Conservation (phyloP, 352 stramenopile species). For the Phytophthora chlamydospora region DNA sequence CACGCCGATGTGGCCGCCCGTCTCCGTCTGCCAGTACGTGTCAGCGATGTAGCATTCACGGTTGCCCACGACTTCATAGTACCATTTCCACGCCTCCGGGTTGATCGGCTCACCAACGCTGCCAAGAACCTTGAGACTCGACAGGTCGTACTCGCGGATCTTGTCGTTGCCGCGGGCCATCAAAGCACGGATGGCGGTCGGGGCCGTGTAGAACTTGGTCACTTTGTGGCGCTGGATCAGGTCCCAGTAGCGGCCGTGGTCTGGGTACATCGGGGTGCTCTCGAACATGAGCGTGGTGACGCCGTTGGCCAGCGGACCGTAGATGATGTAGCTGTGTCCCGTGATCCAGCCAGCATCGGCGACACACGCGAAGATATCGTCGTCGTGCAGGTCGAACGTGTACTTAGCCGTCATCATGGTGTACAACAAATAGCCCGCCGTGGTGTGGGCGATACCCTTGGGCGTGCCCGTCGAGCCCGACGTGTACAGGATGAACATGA, state of each 20-base stretch:
- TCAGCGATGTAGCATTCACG: constrained; percentile 93
- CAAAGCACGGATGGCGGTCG: constrained; percentile 96
- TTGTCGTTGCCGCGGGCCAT: constrained; percentile 95
- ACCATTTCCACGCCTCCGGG: constrained; percentile 96
- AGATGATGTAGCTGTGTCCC: constrained; percentile 97
- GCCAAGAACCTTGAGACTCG: constrained; percentile 93
- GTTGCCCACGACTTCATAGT: constrained; percentile 92
- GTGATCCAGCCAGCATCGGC: constrained; percentile 97
- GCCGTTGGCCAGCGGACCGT: constrained; percentile 96
- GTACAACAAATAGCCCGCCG: constrained; percentile 95
- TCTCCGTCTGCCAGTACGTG: constrained; percentile 99
- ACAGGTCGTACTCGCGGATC: constrained; percentile 69
- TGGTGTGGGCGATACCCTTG: constrained; percentile 96
- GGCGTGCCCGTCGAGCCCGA: constrained; percentile 95
- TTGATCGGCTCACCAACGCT: constrained; percentile 99
- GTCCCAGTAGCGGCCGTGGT: constrained; percentile 96
- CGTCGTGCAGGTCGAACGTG: constrained; percentile 93
- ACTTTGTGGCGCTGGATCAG: constrained; percentile 97
- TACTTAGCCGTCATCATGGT: constrained; percentile 92
- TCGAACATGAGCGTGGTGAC: constrained; percentile 98
- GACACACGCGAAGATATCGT: constrained; percentile 95
- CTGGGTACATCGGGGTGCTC: constrained; percentile 96
- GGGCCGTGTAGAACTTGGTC: constrained; percentile 94
- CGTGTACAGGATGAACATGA: constrained; percentile 98
- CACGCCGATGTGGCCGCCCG: constrained; percentile 94